Conservation (phyloP, 148 eudicot genomes). For the Chenopodium suecicum region DNA sequence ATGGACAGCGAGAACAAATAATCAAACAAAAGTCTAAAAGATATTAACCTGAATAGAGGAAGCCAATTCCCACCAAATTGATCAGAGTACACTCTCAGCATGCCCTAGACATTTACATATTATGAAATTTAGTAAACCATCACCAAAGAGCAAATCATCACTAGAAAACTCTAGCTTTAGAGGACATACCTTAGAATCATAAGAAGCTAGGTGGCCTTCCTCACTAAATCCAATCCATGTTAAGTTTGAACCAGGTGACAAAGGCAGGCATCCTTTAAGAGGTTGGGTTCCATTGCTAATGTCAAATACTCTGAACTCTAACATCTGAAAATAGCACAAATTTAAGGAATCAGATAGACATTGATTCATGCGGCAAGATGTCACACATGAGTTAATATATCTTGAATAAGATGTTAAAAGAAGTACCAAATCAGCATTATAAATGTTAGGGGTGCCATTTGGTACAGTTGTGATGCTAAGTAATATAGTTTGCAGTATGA, state of each 20-base stretch:
- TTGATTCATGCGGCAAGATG: neutral
- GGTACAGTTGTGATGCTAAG: constrained; percentile 3
- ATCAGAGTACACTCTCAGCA: constrained; percentile 72
- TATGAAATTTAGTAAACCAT: neutral
- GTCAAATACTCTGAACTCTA: constrained; percentile 81
- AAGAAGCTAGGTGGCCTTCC: constrained; percentile 85
- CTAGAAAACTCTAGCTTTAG: neutral
- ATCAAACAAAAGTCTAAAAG: constrained; percentile 5
- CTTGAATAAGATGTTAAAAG: neutral
- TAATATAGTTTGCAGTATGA: neutral
- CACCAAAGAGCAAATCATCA: neutral
- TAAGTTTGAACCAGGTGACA: constrained; percentile 79
- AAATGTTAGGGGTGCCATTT: neutral
- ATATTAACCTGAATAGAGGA: constrained; percentile 83
- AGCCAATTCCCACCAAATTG: constrained; percentile 97
- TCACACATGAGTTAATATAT: neutral
- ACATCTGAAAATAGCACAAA: constrained; percentile 49
- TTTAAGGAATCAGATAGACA: constrained; percentile 6
- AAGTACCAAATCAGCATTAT: neutral
- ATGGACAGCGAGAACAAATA: constrained; percentile 5
- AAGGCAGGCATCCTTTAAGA: constrained; percentile 68
- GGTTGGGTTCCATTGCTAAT: constrained; percentile 57
- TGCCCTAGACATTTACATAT: constrained; percentile 47
- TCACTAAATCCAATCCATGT: constrained; percentile 96
- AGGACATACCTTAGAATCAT: constrained; percentile 78